Conservation (phyloP, 2,329 filamentous ascomycete genomes). For the Huntiella abstrusa region DNA sequence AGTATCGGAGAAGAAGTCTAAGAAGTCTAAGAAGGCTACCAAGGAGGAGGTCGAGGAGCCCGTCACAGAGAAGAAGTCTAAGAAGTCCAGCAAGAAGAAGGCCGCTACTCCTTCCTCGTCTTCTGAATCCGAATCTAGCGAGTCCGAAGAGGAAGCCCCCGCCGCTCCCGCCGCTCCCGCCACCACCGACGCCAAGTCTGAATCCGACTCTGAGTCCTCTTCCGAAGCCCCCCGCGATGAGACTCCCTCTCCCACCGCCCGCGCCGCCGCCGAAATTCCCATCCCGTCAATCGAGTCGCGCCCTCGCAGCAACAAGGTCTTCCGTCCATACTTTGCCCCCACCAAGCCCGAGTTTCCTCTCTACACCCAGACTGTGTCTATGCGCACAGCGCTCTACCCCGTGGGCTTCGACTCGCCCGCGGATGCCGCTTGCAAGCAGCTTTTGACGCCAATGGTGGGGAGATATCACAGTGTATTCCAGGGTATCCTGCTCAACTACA, state of each 20-base stretch:
- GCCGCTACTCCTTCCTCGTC: slow-evolving; percentile 8
- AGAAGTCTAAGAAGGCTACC: slow-evolving; percentile 18
- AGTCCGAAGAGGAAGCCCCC: not conserved
- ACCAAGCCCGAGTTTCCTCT: slow-evolving; percentile 44
- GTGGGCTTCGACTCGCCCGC: slow-evolving; percentile 50
- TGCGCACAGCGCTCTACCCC: slow-evolving; percentile 61
- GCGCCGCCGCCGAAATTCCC: slow-evolving; percentile 14
- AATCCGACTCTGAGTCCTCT: slow-evolving; percentile 12
- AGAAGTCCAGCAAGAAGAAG: slow-evolving; percentile 15
- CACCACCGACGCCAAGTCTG: slow-evolving; percentile 16
- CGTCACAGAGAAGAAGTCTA: slow-evolving; percentile 5
- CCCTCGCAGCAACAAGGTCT: slow-evolving; percentile 18
- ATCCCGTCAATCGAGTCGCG: slow-evolving; percentile 16
- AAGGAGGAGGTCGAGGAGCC: slow-evolving; percentile 18
- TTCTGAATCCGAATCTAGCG: not conserved
- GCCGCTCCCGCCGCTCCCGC: slow-evolving; percentile 13
- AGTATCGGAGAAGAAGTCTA: slow-evolving; percentile 21
- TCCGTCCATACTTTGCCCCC: slow-evolving; percentile 21
- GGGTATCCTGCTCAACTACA: slow-evolving; percentile 59
- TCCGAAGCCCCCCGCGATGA: slow-evolving; percentile 14
- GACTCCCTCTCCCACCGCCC: slow-evolving; percentile 15
- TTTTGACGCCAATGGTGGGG: slow-evolving; percentile 56
- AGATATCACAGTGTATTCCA: slow-evolving; percentile 55
- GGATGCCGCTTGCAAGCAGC: slow-evolving; percentile 52
- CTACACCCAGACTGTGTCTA: slow-evolving; percentile 57